Evolutionary conservation across 768 basidiomycete species (phyloP), one percentile per base, ranked within the genome.

Genomic region (Suillus decipiens): DNA sequence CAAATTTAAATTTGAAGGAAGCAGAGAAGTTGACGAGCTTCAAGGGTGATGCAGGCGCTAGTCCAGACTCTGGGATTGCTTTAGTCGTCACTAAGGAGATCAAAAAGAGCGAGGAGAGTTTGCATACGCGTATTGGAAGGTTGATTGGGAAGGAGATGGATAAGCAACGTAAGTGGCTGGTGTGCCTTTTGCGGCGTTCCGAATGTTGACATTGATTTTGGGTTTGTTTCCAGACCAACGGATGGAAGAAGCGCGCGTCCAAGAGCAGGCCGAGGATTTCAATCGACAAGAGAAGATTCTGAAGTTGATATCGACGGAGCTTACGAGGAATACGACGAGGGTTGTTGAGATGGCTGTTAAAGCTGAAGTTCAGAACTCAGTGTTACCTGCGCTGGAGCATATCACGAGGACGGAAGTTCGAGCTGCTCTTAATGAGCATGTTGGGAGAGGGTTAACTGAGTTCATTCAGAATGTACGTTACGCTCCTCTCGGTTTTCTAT

Each of bases 311-410:
- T 94, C 92, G 28, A 90, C 85, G 1, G 91, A 93, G 75, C 81
- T 95, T 58, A 93, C 90, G 10, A 87, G 90, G 76, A 94, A 94
- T 68, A 95, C 93, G 12, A 92, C 92, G 11, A 85, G 92, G 14
- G 90, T 94, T 55, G 93, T 95, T 50, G 93, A 95, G 78, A 84
- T 89, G 82, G 93, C 92, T 15, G 89, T 95, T 70, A 93, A 93
- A 79, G 81, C 79, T 59, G 93, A 94, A 72, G 89, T 95, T 17
- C 92, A 92, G 72, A 89, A 82, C 69, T 92, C 91, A 0, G 90
- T 95, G 14, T 79, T 94, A 22, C 93, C 93, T 5, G 85, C 92
- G 9, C 80, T 95, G 39, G 92, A 93, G 73, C 87, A 78, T 60
- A 92, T 94, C 72, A 94, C 92, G 10, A 89, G 87, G 76, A 86